Evolutionary conservation across 164 flowering plant genomes (phyloP), one percentile per base, ranked within the genome.

Genomic region (Vitis amurensis): DNA sequence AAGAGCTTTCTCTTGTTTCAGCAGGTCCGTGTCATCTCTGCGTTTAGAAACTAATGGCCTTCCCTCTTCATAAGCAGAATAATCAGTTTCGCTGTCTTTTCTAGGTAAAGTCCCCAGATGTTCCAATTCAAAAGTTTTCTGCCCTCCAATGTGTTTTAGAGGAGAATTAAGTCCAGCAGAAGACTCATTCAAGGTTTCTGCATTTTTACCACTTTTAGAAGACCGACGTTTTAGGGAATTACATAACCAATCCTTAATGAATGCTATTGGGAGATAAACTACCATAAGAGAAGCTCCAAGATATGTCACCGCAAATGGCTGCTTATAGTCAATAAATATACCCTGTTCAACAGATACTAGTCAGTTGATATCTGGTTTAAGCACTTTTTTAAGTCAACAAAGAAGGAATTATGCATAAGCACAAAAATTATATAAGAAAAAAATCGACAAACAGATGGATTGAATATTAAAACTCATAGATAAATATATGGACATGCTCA

Each of bases 201-300:
- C 75, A 74, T 68, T 79, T 74, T 80, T 86, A 52, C 79, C 80
- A 70, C 81, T 80, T 80, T 78, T 88, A 56, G 89, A 79, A 68
- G 92, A 74, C 19, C 81, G 83, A 11, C 76, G 88, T 76, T 71
- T 89, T 64, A 92, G 73, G 8, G 64, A 70, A 47, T 71, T 77
- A 70, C 77, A 88, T 55, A 93, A 55, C 86, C 92, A 85, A 77
- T 94, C 99, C 79, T 92, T 94, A n/a, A 92, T 44, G 68, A 86
- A 89, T 65, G 99, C 90, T 72, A 94, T 76, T 9, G 99, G 99
- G 66, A 94, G 93, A 78, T 94, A 94, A 79, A 92, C 84, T 63
- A 91, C 93, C 97, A 94, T 80, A 62, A 94, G 90, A 66, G 99
- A 94, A 72, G 99, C 97, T 76, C 99, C 99, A 70, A 94, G 87